Percentiles rank a stretch among this genome's conserved stretches.
Evolutionary conservation across 495 filamentous ascomycete genomes (phyloP).

Genomic region (Aspergillus leporis): DNA sequence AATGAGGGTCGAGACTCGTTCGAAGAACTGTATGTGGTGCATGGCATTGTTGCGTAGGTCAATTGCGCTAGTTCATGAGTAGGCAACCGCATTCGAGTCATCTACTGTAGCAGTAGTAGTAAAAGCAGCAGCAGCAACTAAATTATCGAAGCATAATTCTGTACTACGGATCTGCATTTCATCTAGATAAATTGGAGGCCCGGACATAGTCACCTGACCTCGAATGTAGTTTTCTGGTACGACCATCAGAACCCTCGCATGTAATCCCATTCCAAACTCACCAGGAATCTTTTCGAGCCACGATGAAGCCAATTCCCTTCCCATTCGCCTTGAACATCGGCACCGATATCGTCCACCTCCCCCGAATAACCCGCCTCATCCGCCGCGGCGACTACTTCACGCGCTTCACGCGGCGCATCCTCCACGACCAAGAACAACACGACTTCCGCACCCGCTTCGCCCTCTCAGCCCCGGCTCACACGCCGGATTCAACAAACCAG

Average conservation of each 20-base stretch:
- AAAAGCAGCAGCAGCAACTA: too few species aligned
- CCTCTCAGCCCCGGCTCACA: slow-evolving; percentile 4
- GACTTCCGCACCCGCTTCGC: slow-evolving; percentile 43
- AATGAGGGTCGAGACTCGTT: background rate
- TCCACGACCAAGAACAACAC: slow-evolving; percentile 43
- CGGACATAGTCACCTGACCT: background rate
- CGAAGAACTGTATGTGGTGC: background rate
- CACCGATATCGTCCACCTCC: slow-evolving; percentile 56
- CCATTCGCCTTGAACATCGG: slow-evolving; percentile 48
- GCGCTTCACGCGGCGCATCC: slow-evolving; percentile 55
- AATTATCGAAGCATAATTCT: too few species aligned
- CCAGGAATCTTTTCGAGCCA: background rate
- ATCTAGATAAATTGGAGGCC: too few species aligned
- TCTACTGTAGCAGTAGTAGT: too few species aligned
- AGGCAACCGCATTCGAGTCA: background rate
- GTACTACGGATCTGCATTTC: too few species aligned
- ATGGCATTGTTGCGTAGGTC: background rate
- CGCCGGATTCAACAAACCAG: slow-evolving; percentile 4
- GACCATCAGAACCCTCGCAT: background rate
- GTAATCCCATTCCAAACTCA: background rate
- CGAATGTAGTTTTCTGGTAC: background rate
- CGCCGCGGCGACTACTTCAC: slow-evolving; percentile 40
- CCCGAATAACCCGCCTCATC: slow-evolving; percentile 47
- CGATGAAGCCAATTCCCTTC: slow-evolving; percentile 37
- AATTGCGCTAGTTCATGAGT: background rate